These are phyloP conservation scores for Rhodomyrtus tomentosa DNA, from an alignment of 345 rosid species.

Conservation along the genomic window DNA sequence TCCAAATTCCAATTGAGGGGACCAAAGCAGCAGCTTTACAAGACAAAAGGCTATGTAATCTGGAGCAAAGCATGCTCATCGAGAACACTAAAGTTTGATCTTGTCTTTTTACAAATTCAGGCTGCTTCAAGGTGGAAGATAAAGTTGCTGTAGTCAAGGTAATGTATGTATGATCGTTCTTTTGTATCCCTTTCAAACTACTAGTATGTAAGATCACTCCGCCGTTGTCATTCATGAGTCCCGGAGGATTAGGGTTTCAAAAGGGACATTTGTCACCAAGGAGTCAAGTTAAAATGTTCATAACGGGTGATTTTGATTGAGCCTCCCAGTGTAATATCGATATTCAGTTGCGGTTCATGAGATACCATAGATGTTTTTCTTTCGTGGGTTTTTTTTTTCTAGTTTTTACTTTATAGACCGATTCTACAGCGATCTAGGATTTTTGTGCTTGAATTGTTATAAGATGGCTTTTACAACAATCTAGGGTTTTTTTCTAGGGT, in stretches of 20 bases:
- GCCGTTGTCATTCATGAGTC: background rate
- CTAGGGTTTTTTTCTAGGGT: too few relatives aligned
- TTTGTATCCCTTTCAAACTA: background rate
- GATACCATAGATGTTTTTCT: background rate
- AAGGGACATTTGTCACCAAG: background rate
- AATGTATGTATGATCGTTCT: background rate
- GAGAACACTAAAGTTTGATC: background rate
- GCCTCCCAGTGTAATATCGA: background rate
- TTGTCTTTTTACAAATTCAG: background rate
- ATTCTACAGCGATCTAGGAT: background rate
- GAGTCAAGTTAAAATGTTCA: background rate
- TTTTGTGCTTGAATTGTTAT: background rate
- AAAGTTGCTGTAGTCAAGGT: background rate
- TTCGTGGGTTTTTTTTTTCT: background rate
- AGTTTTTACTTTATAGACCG: too few relatives aligned
- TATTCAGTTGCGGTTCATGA: background rate
- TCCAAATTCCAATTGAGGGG: background rate
- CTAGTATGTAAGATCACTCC: background rate
- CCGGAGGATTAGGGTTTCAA: background rate
- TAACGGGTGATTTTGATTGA: background rate
- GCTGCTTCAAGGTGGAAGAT: background rate
- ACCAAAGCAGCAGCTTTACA: background rate
- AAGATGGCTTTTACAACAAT: background rate
- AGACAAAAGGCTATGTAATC: background rate
- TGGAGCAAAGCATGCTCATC: background rate